These are phyloP conservation scores for Aphanomyces invadans DNA, from an alignment of 352 stramenopile genomes.

Conservation along the genomic window DNA sequence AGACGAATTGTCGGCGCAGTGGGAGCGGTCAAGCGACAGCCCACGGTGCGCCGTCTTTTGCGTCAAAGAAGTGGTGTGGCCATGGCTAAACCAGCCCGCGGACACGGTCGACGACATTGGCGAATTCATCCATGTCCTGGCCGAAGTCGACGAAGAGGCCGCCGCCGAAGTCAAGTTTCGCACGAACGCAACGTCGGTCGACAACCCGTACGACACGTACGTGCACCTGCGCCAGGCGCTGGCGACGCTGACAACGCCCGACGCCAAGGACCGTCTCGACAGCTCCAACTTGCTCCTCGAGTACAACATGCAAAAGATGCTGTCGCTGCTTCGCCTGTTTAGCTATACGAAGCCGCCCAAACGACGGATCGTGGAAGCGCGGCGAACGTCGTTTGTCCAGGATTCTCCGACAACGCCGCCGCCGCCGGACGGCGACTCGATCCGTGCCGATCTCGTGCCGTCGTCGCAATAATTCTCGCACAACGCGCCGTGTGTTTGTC, in stretches of 20 bases:
- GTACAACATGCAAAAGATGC: slow-evolving; percentile 58
- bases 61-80: slow-evolving; percentile 70
- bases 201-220: slow-evolving; percentile 58
- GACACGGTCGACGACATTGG: slow-evolving; percentile 19
- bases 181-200: slow-evolving; percentile 37
- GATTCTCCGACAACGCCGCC: too few species aligned
- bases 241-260: slow-evolving; percentile 51
- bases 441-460: not conserved
- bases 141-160: slow-evolving; percentile 54
- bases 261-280: slow-evolving; percentile 63
- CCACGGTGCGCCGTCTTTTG: slow-evolving; percentile 59
- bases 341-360: slow-evolving; percentile 52
- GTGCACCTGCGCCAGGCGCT: slow-evolving; percentile 58
- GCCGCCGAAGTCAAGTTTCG: slow-evolving; percentile 64
- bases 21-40: slow-evolving; percentile 33
- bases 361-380: slow-evolving; percentile 7
- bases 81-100: slow-evolving; percentile 42
- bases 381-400: not conserved
- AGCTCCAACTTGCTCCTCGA: slow-evolving; percentile 80
- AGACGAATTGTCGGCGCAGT: slow-evolving; percentile 17
- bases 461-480: too few species aligned
- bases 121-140: slow-evolving; percentile 49
- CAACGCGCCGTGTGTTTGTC: too few species aligned
- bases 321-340: slow-evolving; percentile 58
- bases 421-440: not conserved